Evolutionary conservation across 495 filamentous ascomycete genomes (phyloP), one percentile per base, ranked within the genome.

Genomic region (Talaromyces stipitatus): DNA sequence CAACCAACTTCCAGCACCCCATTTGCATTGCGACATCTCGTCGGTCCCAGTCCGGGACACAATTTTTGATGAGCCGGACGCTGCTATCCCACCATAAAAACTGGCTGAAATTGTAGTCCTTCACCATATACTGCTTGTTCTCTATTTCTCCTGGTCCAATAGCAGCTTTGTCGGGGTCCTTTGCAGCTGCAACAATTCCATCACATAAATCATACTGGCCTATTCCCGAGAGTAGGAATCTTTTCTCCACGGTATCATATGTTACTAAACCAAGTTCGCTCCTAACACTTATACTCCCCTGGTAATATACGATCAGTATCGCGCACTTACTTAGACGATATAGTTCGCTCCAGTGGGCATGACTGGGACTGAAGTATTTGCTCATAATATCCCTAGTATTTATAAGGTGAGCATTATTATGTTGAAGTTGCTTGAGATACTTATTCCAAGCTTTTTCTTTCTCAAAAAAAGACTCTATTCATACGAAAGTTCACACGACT

Each of bases 1-100:
- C 32, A n/a, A 22, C 52, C 18, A 55, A 16, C 20, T 38, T 55
- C 52, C 52, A 55, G 32, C 52, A 55, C 9, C 52, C 20, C 52
- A 55, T 55, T 23, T 55, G 52, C 2, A 55, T 38, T 18, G 33
- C 22, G 8, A 55, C 16, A 12, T 32, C 32, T 8, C 41, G 7
- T 24, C 18, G n/a, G 4, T 2, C 28, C 50, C 30, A 54, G 22
- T 54, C 50, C 3, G 22, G 30, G 30, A 7, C 7, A 7, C 30
- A 6, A 7, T 33, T 6, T 6, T 12, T 33, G 30, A 7, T 33
- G 8, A 46, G 4, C 43, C n/a, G n/a, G n/a, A n/a, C n/a, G n/a
- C n/a, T n/a, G n/a, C 18, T 50, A 2, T n/a, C 28, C 28, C 26
- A 53, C 14, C n/a, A 36, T 30, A 7, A 26, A n/a, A 53, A 10